Percentiles rank a stretch among this genome's conserved stretches.
These are phyloP conservation scores for Groenewaldozyma sp. DNA, from an alignment of 1,139 yeast genomes.

Conservation along the genomic window DNA sequence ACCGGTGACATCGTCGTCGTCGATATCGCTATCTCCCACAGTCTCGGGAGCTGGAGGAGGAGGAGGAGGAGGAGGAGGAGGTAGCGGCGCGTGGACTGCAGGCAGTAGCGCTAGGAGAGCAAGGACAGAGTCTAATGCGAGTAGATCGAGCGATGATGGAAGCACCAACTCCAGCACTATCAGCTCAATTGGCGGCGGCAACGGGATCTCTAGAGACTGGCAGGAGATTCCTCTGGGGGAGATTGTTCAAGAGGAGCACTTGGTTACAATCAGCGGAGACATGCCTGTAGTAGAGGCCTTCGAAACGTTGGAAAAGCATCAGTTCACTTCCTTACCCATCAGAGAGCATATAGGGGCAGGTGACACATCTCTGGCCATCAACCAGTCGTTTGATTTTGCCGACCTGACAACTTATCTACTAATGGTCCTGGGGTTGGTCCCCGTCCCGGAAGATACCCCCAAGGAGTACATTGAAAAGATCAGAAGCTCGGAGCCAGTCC, in stretches of 20 bases:
- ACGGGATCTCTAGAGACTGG: conserved; percentile 45
- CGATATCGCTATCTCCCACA: conserved; percentile 5
- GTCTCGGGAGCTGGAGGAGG: conserved; percentile 4
- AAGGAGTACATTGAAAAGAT: conserved; percentile 25
- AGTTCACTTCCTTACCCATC: conserved; percentile 82
- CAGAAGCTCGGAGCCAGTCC: conserved; percentile 41
- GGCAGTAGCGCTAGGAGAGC: conserved; percentile 1
- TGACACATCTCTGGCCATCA: conserved; percentile 10
- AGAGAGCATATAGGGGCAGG: conserved; percentile 20
- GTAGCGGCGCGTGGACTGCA: not conserved
- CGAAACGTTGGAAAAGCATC: conserved; percentile 59
- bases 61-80: conserved; percentile 5
- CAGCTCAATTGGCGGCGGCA: conserved; percentile 22
- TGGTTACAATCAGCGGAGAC: conserved; percentile 55
- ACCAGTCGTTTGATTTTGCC: conserved; percentile 72
- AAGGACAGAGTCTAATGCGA: conserved; percentile 1
- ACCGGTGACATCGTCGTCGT: conserved; percentile 26
- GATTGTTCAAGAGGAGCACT: conserved; percentile 68
- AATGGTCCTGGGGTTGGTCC: conserved; percentile 56
- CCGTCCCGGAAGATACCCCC: conserved; percentile 24
- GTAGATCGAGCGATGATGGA: conserved; percentile 7
- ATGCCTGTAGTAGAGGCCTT: conserved; percentile 81
- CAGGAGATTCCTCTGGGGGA: conserved; percentile 60
- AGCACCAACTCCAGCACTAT: conserved; percentile 21
- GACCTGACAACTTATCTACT: conserved; percentile 80